Percentiles rank a stretch among this genome's conserved stretches.
phyloP scores from a whole-genome alignment of 2,329 filamentous ascomycete genomes.

The Fusarium nelsonii region DNA sequence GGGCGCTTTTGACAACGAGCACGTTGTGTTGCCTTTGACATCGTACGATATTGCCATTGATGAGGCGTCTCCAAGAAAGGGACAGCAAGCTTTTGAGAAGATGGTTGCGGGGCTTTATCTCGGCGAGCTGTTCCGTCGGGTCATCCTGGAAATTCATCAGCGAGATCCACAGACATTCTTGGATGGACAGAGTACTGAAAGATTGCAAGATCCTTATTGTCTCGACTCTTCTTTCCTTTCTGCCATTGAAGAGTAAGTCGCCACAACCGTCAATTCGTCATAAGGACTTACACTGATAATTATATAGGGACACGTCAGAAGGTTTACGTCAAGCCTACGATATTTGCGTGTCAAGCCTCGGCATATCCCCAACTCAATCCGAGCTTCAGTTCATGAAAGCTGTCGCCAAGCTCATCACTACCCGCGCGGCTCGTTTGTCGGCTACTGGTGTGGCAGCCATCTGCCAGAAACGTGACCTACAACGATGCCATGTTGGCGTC shows the following conservation, averaged over 20 bases:
- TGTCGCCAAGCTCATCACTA: constrained; percentile 92
- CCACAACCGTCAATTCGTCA: rapidly evolving
- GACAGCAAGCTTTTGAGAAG: constrained; percentile 96
- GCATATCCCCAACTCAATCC: constrained; percentile 74
- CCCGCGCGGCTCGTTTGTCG: constrained; percentile 92
- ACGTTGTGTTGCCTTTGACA: constrained; percentile 87
- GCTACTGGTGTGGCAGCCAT: constrained; percentile 96
- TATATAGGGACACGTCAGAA: constrained; percentile 85
- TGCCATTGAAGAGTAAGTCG: constrained; percentile 82
- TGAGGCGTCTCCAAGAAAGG: constrained; percentile 90
- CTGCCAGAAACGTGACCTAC: constrained; percentile 92
- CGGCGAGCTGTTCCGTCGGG: constrained; percentile 91
- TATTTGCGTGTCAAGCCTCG: constrained; percentile 80
- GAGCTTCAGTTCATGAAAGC: constrained; percentile 92
- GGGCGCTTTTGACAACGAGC: constrained; percentile 95
- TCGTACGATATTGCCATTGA: constrained; percentile 89
- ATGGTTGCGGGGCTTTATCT: constrained; percentile 97
- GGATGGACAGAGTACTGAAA: constrained; percentile 52
- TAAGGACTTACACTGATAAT: not conserved
- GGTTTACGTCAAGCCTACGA: constrained; percentile 90
- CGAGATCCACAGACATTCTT: constrained; percentile 53
- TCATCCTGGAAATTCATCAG: constrained; percentile 84
- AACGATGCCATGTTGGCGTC: constrained; percentile 90
- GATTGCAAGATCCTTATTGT: constrained; percentile 86
- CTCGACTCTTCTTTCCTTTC: constrained; percentile 95